Percentiles rank a stretch among this genome's conserved stretches.
Evolutionary conservation across 208 protist genomes (phyloP).

Genomic region (Crithidia bombi): DNA sequence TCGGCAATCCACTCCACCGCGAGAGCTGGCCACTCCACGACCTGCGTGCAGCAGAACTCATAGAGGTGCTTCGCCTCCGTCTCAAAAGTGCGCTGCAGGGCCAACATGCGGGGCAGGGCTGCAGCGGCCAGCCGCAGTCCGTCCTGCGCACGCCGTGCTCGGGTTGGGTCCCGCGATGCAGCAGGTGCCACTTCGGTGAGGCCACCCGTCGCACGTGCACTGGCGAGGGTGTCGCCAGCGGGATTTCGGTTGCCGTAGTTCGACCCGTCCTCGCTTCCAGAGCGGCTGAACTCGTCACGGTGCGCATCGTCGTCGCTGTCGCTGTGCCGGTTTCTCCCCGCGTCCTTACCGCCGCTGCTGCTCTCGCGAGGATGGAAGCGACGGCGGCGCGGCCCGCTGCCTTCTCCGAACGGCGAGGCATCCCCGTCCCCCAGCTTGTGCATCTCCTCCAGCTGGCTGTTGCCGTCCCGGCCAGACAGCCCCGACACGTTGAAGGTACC

Average conservation of each 20-base stretch:
- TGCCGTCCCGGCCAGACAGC: neutral
- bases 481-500: slow-evolving; percentile 20
- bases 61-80: slow-evolving; percentile 41
- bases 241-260: neutral
- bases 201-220: neutral
- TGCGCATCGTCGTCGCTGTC: neutral
- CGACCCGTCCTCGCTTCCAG: neutral
- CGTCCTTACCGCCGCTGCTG: neutral
- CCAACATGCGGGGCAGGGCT: slow-evolving; percentile 41
- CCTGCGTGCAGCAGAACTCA: slow-evolving; percentile 50
- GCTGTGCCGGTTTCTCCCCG: too few species aligned
- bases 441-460: slow-evolving; percentile 1
- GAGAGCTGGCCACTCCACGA: slow-evolving; percentile 63
- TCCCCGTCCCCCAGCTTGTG: slow-evolving; percentile 5
- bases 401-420: neutral
- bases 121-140: slow-evolving; percentile 13
- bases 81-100: slow-evolving; percentile 56
- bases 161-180: neutral
- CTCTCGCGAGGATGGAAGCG: neutral
- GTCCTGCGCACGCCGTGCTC: slow-evolving; percentile 1
- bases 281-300: neutral
- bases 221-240: neutral
- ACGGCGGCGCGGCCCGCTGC: neutral
- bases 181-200: neutral
- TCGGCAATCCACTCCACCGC: slow-evolving; percentile 69